Conservation (phyloP, 129 eudicot species). For the Centaurea solstitialis region DNA sequence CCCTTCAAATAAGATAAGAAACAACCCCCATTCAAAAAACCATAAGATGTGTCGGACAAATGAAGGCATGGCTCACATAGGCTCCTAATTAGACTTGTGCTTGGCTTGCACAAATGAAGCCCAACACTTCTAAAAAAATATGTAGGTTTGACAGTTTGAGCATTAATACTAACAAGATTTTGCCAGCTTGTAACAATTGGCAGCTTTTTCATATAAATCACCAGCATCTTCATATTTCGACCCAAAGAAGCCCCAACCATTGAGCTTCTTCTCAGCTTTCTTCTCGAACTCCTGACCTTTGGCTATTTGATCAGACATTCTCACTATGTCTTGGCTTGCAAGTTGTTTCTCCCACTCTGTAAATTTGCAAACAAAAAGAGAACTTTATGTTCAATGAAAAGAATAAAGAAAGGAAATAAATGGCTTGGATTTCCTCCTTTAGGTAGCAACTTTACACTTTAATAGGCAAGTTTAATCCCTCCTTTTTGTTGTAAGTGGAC, state of each 20-base stretch:
- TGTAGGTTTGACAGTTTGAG: background rate
- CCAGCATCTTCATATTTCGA: constrained; percentile 89
- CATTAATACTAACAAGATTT: constrained; percentile 60
- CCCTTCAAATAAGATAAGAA: background rate
- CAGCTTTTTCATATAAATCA: constrained; percentile 79
- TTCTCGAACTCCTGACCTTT: constrained; percentile 71
- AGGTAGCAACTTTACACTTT: background rate
- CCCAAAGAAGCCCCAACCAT: constrained; percentile 77
- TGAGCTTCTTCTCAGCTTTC: constrained; percentile 92
- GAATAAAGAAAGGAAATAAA: background rate
- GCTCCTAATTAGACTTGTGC: constrained; percentile 8
- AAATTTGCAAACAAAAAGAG: background rate
- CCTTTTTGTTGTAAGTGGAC: background rate
- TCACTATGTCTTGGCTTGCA: constrained; percentile 1
- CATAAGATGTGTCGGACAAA: background rate
- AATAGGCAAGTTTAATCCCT: background rate
- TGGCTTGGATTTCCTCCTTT: background rate
- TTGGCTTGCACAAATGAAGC: background rate
- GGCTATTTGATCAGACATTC: constrained; percentile 75
- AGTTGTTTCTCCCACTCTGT: constrained; percentile 24
- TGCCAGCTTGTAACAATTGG: constrained; percentile 86
- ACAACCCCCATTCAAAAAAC: background rate
- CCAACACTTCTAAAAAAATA: background rate
- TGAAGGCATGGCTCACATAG: background rate
- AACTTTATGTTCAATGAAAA: background rate